Base-by-base conservation (phyloP, 139 green algal genomes). In the Chlorella sp. region DNA sequence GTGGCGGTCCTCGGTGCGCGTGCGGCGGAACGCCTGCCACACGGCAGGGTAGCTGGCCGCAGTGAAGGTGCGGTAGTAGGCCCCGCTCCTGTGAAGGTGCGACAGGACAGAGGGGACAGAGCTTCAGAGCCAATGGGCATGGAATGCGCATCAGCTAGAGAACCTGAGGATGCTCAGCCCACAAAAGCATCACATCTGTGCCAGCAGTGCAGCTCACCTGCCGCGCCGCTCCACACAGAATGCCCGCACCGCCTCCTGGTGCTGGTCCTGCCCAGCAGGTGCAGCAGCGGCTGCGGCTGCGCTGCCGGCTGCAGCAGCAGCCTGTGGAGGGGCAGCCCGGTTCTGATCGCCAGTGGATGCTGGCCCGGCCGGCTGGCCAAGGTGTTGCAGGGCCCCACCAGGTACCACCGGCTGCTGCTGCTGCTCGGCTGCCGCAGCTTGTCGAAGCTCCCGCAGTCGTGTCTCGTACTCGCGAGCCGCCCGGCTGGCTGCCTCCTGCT, bases 181-280 rank as follows among this genome's bases (percentile, higher is more conserved):
- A n/a, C n/a, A n/a, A n/a, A n/a, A n/a, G n/a, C n/a, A n/a, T n/a
- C n/a, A n/a, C n/a, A n/a, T n/a, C n/a, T n/a, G n/a, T n/a, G n/a
- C n/a, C n/a, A n/a, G n/a, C n/a, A n/a, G n/a, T n/a, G n/a, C n/a
- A n/a, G n/a, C 73, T 32, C 34, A 82, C 72, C 82, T 87, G 60
- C 68, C 72, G 1, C 34, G 57, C 34, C 65, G 25, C 87, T 93
- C 90, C 26, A 86, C 36, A 51, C 89, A 93, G 47, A 93, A 93
- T 13, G 91, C 81, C 39, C 71, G 78, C 30, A 91, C 65, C 4
- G 74, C 72, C 68, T 87, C 78, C 64, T 83, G 30, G 20, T 26
- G 64, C 63, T 41, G 65, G n/a, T 73, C 79, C 25, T 30, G 18
- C 3, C 4, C 11, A 21, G 73, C 55, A 56, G 4, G 30, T 34